Conservation (phyloP, 768 basidiomycete genomes). For the Tephrocybe sp. region DNA sequence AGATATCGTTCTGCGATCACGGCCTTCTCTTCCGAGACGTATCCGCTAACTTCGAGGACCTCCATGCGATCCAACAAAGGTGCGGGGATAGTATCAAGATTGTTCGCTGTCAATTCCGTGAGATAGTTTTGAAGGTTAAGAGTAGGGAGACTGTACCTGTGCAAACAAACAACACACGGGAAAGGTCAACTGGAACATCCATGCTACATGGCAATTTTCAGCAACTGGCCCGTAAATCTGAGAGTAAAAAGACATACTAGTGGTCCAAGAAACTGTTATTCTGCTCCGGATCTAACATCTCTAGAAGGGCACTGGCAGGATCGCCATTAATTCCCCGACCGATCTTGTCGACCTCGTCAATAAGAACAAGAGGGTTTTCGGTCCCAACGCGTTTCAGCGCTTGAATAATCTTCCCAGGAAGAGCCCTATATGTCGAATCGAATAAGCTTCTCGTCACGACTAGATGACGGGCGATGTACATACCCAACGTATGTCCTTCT, state of each 20-base stretch:
- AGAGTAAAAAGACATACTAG: slow-evolving; percentile 58
- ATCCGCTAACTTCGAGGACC: slow-evolving; percentile 91
- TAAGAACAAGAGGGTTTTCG: slow-evolving; percentile 91
- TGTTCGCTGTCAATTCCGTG: slow-evolving; percentile 59
- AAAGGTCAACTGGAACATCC: slow-evolving; percentile 96
- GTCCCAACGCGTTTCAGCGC: slow-evolving; percentile 91
- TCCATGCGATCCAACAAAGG: slow-evolving; percentile 96
- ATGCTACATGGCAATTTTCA: slow-evolving; percentile 48
- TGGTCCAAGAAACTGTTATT: slow-evolving; percentile 94
- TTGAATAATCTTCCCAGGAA: slow-evolving; percentile 94
- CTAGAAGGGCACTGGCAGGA: slow-evolving; percentile 84
- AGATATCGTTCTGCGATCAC: slow-evolving; percentile 87
- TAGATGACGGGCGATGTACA: slow-evolving; percentile 20
- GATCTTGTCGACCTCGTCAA: slow-evolving; percentile 97
- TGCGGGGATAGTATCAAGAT: slow-evolving; percentile 90
- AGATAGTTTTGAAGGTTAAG: background rate
- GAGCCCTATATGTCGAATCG: slow-evolving; percentile 45
- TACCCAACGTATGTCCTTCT: slow-evolving; percentile 94
- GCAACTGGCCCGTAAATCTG: slow-evolving; percentile 1
- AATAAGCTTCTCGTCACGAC: background rate
- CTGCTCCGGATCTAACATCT: slow-evolving; percentile 95
- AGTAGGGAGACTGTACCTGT: slow-evolving; percentile 37
- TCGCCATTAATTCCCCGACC: slow-evolving; percentile 90
- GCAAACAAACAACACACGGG: slow-evolving; percentile 95
- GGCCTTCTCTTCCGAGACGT: slow-evolving; percentile 91